Percentiles rank a stretch among this genome's conserved stretches.
Conservation (phyloP, 2,329 filamentous ascomycete species). For the Bipolaris bicolor region DNA sequence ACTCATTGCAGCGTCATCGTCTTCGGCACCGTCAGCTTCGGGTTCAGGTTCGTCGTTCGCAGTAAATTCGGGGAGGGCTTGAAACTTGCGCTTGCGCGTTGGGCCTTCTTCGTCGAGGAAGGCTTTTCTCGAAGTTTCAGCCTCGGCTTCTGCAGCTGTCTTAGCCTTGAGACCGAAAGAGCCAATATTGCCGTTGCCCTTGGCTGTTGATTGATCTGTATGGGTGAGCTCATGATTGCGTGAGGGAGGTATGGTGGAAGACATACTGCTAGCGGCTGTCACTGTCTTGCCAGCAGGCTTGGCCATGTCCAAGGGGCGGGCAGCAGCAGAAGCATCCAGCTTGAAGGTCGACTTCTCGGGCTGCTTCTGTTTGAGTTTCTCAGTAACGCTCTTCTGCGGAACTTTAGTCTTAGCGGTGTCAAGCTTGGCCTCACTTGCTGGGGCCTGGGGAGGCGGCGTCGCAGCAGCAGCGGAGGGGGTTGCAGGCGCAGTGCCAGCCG, state of each 20-base stretch:
- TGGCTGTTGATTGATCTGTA: slow-evolving; percentile 57
- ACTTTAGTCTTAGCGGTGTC: slow-evolving; percentile 75
- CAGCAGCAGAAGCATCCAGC: slow-evolving; percentile 41
- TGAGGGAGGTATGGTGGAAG: not conserved
- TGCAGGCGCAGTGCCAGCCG: slow-evolving; percentile 73
- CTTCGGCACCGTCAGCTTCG: slow-evolving; percentile 59
- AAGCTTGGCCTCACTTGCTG: slow-evolving; percentile 41
- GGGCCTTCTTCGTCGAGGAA: slow-evolving; percentile 80
- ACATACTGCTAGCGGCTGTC: slow-evolving; percentile 27
- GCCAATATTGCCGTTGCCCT: slow-evolving; percentile 75
- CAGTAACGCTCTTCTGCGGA: slow-evolving; percentile 83
- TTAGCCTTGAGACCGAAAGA: slow-evolving; percentile 78
- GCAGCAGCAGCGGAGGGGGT: slow-evolving; percentile 53
- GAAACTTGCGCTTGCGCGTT: slow-evolving; percentile 83
- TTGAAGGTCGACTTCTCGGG: slow-evolving; percentile 48
- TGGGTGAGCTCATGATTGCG: slow-evolving; percentile 23
- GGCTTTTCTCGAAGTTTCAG: slow-evolving; percentile 74
- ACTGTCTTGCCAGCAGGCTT: slow-evolving; percentile 37
- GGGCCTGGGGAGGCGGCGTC: slow-evolving; percentile 31
- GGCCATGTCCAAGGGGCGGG: slow-evolving; percentile 33
- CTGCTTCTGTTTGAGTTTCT: slow-evolving; percentile 69
- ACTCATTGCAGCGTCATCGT: slow-evolving; percentile 75
- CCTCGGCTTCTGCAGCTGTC: slow-evolving; percentile 69
- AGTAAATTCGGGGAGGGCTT: slow-evolving; percentile 80
- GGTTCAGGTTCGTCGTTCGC: slow-evolving; percentile 50